These are phyloP conservation scores for Trichoderma atroviride DNA, from an alignment of 2,329 filamentous ascomycete genomes.

Conservation along the genomic window DNA sequence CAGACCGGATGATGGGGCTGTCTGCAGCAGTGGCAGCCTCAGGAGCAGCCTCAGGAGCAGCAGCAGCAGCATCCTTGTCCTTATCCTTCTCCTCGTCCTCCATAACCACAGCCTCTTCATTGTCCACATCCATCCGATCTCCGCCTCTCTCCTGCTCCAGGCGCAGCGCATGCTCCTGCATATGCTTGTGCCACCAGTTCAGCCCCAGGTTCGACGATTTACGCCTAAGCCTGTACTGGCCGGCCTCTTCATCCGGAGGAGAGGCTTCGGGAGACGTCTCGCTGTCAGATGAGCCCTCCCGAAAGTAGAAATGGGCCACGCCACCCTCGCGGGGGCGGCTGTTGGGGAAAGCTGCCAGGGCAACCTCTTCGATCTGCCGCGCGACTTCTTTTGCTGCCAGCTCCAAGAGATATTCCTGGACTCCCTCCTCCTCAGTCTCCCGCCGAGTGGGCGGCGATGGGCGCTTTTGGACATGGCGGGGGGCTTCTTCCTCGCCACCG, in stretches of 20 bases:
- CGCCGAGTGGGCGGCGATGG: slow-evolving; percentile 52
- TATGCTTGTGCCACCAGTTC: slow-evolving; percentile 76
- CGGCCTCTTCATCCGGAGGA: slow-evolving; percentile 37
- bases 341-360: slow-evolving; percentile 75
- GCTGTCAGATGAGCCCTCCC: slow-evolving; percentile 64
- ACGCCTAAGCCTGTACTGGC: slow-evolving; percentile 47
- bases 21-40: slow-evolving; percentile 11
- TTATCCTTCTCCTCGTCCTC: slow-evolving; percentile 35
- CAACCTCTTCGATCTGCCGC: slow-evolving; percentile 75
- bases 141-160: slow-evolving; percentile 52
- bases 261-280: slow-evolving; percentile 50
- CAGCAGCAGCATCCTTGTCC: slow-evolving; percentile 16
- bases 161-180: slow-evolving; percentile 76
- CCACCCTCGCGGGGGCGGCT: slow-evolving; percentile 70
- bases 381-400: slow-evolving; percentile 80
- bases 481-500: slow-evolving; percentile 35
- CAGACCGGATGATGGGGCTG: slow-evolving; percentile 37
- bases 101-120: slow-evolving; percentile 30
- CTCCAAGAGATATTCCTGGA: slow-evolving; percentile 75
- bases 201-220: slow-evolving; percentile 66
- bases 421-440: slow-evolving; percentile 74
- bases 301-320: slow-evolving; percentile 70
- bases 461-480: slow-evolving; percentile 37
- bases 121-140: slow-evolving; percentile 34
- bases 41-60: background rate